A percentile compares a stretch with the other conserved stretches of the same genome.
Conservation (phyloP, 2,329 filamentous ascomycete species). For the Colletotrichum sp. region DNA sequence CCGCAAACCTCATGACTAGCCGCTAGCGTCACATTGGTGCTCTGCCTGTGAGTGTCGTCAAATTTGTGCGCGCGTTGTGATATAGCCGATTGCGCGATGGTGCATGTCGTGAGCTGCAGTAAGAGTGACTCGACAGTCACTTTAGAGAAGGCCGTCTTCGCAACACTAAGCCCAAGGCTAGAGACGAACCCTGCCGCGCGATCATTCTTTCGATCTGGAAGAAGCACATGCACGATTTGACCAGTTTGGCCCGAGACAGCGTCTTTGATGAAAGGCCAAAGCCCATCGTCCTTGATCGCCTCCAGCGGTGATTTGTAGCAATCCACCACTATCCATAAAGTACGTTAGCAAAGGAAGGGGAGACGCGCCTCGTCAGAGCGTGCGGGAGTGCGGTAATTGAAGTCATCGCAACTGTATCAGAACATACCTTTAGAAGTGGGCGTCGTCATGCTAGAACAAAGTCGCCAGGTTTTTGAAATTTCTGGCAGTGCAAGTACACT, state of each 20-base stretch:
- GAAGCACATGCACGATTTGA: neutral
- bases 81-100: neutral
- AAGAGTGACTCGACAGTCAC: neutral
- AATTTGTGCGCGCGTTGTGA: neutral
- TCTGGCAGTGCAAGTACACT: neutral
- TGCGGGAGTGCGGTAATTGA: neutral
- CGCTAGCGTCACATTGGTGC: neutral
- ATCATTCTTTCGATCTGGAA: neutral
- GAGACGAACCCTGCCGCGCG: neutral
- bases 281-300: neutral
- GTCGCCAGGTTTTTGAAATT: neutral
- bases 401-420: neutral
- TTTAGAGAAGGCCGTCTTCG: neutral
- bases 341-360: neutral
- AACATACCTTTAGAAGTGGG: neutral
- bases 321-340: neutral
- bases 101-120: neutral
- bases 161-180: neutral
- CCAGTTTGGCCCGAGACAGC: neutral
- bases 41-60: neutral
- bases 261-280: neutral
- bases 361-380: neutral
- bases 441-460: neutral
- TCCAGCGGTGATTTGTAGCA: neutral
- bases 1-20: neutral